Conservation (phyloP, 2,329 filamentous ascomycete genomes). For the Ilyonectria robusta region DNA sequence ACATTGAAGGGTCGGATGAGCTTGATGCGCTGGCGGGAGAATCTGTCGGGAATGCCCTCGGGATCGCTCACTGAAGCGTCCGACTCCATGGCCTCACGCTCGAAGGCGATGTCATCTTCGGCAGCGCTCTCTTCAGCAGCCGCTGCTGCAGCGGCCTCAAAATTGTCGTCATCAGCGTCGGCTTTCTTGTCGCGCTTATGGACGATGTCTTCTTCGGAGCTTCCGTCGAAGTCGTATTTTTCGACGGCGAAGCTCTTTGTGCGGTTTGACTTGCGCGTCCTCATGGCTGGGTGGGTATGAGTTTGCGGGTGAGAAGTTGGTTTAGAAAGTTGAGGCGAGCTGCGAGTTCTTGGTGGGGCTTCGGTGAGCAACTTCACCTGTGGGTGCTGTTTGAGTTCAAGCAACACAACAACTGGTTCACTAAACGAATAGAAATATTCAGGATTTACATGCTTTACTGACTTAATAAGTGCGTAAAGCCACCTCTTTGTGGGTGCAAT, state of each 20-base stretch:
- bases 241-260: constrained; percentile 52
- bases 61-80: constrained; percentile 42
- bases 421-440: neutral
- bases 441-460: fast-evolving
- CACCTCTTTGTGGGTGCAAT: neutral
- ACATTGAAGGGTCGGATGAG: constrained; percentile 43
- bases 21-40: constrained; percentile 46
- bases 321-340: constrained; percentile 20
- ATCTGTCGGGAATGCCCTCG: constrained; percentile 50
- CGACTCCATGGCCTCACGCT: constrained; percentile 50
- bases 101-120: constrained; percentile 51
- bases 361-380: neutral
- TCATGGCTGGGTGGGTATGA: constrained; percentile 46
- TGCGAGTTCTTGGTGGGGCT: constrained; percentile 35
- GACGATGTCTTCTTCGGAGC: constrained; percentile 49
- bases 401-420: neutral
- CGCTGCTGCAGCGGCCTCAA: constrained; percentile 48
- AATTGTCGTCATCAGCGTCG: constrained; percentile 48
- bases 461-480: neutral
- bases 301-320: constrained; percentile 21
- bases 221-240: constrained; percentile 54
- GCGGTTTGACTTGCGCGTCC: constrained; percentile 56
- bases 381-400: neutral
- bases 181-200: constrained; percentile 39
- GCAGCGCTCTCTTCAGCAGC: constrained; percentile 51